Evolutionary conservation across 2,329 filamentous ascomycete species (phyloP).

Genomic region (Juglanconis juglandina): DNA sequence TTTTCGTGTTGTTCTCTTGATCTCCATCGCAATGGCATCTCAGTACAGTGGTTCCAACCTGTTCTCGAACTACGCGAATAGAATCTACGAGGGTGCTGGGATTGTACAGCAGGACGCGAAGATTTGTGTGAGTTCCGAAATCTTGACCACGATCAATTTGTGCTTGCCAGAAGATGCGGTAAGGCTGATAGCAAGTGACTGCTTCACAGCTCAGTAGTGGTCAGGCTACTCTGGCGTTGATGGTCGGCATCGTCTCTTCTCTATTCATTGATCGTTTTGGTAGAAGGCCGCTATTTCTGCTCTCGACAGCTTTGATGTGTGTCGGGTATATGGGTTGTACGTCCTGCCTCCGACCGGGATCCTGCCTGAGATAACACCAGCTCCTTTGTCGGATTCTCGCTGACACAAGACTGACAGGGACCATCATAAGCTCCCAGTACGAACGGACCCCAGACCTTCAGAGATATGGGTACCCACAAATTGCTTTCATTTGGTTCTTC

Average conservation of each 20-base stretch:
- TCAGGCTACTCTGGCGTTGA: background rate
- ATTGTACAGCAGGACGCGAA: constrained; percentile 56
- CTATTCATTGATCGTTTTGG: constrained; percentile 44
- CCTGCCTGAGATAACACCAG: constrained; percentile 31
- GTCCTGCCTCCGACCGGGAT: constrained; percentile 42
- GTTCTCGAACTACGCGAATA: constrained; percentile 64
- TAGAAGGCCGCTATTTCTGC: constrained; percentile 52
- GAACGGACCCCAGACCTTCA: constrained; percentile 40
- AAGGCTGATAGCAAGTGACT: too few relatives aligned
- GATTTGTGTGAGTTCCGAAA: constrained; percentile 39
- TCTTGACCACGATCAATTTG: background rate
- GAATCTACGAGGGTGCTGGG: constrained; percentile 59
- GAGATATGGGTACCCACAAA: constrained; percentile 45
- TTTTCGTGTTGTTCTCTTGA: constrained; percentile 58
- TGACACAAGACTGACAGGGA: constrained; percentile 27
- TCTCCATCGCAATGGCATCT: constrained; percentile 63
- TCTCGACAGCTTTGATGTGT: constrained; percentile 31
- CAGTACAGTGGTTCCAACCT: constrained; percentile 67
- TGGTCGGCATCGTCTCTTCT: background rate
- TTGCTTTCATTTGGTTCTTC: constrained; percentile 56
- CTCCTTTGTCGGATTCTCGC: background rate
- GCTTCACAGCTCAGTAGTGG: background rate
- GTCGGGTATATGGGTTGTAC: constrained; percentile 30
- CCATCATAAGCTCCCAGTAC: constrained; percentile 49
- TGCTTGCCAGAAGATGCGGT: background rate